phyloP scores from a whole-genome alignment of 2,329 filamentous ascomycete species.

The Botrytis porri region DNA sequence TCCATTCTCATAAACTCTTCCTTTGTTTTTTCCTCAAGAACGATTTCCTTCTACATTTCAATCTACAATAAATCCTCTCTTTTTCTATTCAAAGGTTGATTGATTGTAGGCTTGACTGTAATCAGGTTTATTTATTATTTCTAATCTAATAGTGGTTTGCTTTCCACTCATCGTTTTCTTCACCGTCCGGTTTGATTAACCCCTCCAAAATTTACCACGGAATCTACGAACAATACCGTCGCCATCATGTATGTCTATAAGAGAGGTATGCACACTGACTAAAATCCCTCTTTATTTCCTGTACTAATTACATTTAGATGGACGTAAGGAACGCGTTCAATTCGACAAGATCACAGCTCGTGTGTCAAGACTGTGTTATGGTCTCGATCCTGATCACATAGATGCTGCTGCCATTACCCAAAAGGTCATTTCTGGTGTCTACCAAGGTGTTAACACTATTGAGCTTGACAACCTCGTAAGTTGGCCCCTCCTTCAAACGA shows the following conservation, averaged over 20 bases:
- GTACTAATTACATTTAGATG: slow-evolving; percentile 58
- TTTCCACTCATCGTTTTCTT: slow-evolving; percentile 8
- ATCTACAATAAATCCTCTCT: slow-evolving; percentile 1
- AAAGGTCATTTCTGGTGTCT: slow-evolving; percentile 99
- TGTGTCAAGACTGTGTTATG: slow-evolving; percentile 96
- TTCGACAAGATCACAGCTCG: slow-evolving; percentile 99
- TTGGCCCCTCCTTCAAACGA: slow-evolving; percentile 30
- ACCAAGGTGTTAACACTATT: slow-evolving; percentile 94
- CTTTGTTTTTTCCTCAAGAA: slow-evolving; percentile 15
- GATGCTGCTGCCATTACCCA: slow-evolving; percentile 97
- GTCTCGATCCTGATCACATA: slow-evolving; percentile 90
- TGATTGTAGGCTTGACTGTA: background rate
- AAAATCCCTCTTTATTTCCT: too few species aligned
- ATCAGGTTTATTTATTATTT: background rate
- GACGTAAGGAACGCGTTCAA: slow-evolving; percentile 98
- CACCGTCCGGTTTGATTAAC: slow-evolving; percentile 16
- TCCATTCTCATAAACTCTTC: slow-evolving; percentile 16
- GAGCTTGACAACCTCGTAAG: slow-evolving; percentile 95
- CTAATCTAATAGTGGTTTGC: slow-evolving; percentile 2
- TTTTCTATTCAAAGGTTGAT: background rate
- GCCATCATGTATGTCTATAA: slow-evolving; percentile 40
- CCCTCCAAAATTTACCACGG: slow-evolving; percentile 21
- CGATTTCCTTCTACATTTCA: slow-evolving; percentile 4
- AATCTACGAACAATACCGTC: slow-evolving; percentile 23
- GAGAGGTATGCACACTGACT: slow-evolving; percentile 37